Evolutionary conservation across 176 grass and related monocot genomes (phyloP), one percentile per base, ranked within the genome.

Genomic region (Bromus sterilis): DNA sequence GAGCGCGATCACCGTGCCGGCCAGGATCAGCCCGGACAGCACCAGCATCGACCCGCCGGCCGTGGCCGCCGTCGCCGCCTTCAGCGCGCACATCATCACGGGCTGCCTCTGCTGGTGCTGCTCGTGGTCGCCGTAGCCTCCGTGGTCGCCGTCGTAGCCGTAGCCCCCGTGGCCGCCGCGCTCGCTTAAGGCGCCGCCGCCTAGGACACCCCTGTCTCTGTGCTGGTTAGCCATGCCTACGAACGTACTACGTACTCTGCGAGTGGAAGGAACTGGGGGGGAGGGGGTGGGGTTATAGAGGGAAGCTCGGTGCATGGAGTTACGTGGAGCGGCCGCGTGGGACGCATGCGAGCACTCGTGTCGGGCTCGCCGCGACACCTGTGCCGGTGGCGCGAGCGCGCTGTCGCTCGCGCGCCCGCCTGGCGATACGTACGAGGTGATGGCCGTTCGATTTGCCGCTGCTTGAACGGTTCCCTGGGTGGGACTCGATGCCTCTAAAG

Each of bases 11-110:
- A 98, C 90, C 1, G 92, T 98, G 66, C 88, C 83, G 1, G 88
- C 86, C 23, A 98, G 78, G 77, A 83, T 93, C 33, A 94, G 71
- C n/a, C 90, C 92, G 20, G 95, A 93, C 29, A 98, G 86, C 63
- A 94, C 75, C 77, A 98, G 86, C 92, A 94, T 78, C 62, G 84
- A 93, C 16, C 86, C 90, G 11, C 90, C 92, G 9, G 77, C 78
- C 14, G 81, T 80, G 31, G 92, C 95, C 4, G 95, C 95, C 8
- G 83, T 87, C 53, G 85, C 76, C 0, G 88, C 87, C 90, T 91
- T 98, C 59, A 93, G 43, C 1, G 88, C 86, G 37, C 84, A 87
- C 57, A 88, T 77, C 86, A 86, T 10, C 58, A 77, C 84, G 5
- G 88, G 83, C 66, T 90, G 85, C 63, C 76, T 86, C 66, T 90